Evolutionary conservation across 345 rosid genomes (phyloP).

Genomic region (Iberis pinnata): DNA sequence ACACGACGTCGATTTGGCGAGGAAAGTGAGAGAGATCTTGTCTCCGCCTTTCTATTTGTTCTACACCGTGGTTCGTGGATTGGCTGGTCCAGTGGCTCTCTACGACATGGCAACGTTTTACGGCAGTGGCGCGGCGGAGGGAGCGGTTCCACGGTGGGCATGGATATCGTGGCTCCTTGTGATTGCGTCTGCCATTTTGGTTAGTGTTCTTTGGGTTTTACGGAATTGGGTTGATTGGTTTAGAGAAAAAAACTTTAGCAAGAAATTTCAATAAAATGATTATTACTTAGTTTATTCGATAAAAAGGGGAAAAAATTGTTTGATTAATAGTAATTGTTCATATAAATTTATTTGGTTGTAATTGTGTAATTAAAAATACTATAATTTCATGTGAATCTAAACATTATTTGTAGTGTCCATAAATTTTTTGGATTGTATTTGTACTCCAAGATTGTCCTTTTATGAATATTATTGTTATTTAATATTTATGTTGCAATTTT

Average conservation of each 20-base stretch:
- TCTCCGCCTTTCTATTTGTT: conserved; percentile 49
- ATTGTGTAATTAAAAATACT: neutral
- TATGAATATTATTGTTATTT: too few relatives aligned
- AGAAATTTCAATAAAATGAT: conserved; percentile 1
- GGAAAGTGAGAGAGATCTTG: conserved; percentile 34
- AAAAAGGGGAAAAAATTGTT: neutral
- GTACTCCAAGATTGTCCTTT: too few relatives aligned
- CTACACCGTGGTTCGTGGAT: conserved; percentile 57
- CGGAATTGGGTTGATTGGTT: conserved; percentile 55
- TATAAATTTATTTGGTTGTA: conserved; percentile 7
- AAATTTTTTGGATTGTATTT: too few relatives aligned
- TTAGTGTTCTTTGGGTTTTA: conserved; percentile 58
- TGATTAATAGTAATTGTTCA: neutral
- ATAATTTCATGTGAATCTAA: too few relatives aligned
- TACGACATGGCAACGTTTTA: conserved; percentile 49
- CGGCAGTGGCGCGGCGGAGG: conserved; percentile 33
- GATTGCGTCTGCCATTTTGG: conserved; percentile 43
- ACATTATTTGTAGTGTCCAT: too few relatives aligned
- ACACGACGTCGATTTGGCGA: conserved; percentile 42
- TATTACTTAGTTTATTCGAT: neutral
- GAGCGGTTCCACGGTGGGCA: conserved; percentile 61
- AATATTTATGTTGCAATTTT: too few relatives aligned
- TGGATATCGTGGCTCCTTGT: conserved; percentile 83
- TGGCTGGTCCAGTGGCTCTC: conserved; percentile 52
- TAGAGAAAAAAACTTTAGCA: conserved; percentile 26